phyloP scores from a whole-genome alignment of 163 green algal genomes.

The Scenedesmus sp. region DNA sequence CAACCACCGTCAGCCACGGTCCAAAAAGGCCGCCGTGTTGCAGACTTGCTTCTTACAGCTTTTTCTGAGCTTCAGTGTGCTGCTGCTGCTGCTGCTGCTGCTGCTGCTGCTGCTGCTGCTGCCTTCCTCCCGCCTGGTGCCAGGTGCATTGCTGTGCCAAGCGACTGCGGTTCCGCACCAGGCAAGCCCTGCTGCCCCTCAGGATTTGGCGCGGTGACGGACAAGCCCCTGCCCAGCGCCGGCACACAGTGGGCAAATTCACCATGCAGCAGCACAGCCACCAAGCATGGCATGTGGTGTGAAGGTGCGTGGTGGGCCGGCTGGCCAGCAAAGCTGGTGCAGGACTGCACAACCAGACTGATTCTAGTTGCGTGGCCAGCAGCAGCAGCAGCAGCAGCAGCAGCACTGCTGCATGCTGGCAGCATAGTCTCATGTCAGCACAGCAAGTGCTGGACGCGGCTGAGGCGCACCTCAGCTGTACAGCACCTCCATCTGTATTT shows the following conservation, averaged over 20 bases:
- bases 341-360: neutral
- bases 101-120: neutral
- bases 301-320: neutral
- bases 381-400: neutral
- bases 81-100: neutral
- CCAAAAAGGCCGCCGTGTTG: too few relatives aligned
- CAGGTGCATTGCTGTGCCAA: conserved; percentile 23
- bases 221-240: conserved; percentile 40
- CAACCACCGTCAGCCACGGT: too few relatives aligned
- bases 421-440: too few relatives aligned
- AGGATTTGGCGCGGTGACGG: neutral
- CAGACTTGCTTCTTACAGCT: too few relatives aligned
- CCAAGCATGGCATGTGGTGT: conserved; percentile 29
- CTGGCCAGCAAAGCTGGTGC: neutral
- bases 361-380: too few relatives aligned
- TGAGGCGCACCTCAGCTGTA: too few relatives aligned
- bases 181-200: conserved; percentile 49
- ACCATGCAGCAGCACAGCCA: neutral
- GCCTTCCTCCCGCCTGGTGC: too few relatives aligned
- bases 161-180: conserved; percentile 11
- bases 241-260: neutral
- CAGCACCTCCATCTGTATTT: too few relatives aligned
- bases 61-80: neutral
- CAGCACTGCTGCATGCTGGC: too few relatives aligned
- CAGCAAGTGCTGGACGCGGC: too few relatives aligned